Evolutionary conservation across 805 yeast species (phyloP), one percentile per base, ranked within the genome.

Genomic region (Nakazawaea ambrosiae): DNA sequence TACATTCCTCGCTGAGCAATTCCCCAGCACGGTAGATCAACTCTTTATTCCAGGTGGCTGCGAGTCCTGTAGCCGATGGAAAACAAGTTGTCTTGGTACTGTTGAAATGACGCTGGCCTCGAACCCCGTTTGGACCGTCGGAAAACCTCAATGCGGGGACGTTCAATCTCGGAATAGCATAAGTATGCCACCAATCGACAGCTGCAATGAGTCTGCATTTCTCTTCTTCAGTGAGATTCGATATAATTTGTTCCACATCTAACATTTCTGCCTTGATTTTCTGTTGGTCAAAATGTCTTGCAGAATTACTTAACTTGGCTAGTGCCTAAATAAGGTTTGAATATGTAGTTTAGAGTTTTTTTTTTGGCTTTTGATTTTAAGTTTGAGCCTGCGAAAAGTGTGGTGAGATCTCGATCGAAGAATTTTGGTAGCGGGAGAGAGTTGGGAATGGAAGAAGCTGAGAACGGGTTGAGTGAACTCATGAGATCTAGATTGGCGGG

Each of bases 61-160:
- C 73, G 49, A 68, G 41, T 0, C 61, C 71, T 0, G 73, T 67
- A n/a, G 73, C 73, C 34, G 65, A 63, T 2, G 73, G 64, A 46
- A 68, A 62, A 43, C 71, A 65, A 41, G 65, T 66, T 20, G 73
- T 55, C 10, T 70, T 70, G 20, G 58, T 56, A 7, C 63, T 51
- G 40, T 62, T 54, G 47, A 65, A 62, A 42, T 63, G 61, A 14
- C 52, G 57, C 27, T 63, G 60, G 4, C 73, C 73, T 39, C 73
- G 51, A 34, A 68, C 52, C 31, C 75, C 75, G 44, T 68, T 68
- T 20, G 75, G 75, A 4, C 73, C 75, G 45, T 68, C 75, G 5
- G 51, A 44, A 10, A 58, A 45, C 36, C 69, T 49, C 4, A 64
- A 37, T 6, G 57, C 45, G 2, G 69, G 70, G 24, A 66, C 44